Evolutionary conservation across 495 filamentous ascomycete genomes (phyloP).

Genomic region (Xylaria curta): DNA sequence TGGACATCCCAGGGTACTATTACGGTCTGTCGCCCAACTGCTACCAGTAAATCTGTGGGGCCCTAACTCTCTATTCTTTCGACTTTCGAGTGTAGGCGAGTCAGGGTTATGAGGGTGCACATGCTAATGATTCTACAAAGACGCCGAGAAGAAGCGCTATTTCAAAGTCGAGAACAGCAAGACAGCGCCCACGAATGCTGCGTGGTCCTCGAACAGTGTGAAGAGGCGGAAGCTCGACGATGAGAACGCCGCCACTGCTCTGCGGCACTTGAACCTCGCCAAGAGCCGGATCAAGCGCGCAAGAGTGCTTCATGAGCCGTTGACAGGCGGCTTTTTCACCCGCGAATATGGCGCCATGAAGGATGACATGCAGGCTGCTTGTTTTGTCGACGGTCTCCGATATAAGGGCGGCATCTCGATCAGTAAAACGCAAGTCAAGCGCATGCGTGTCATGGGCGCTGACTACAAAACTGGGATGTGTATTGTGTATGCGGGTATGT

Average conservation of each 20-base stretch:
- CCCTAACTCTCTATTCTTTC: not conserved
- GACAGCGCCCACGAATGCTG: conserved; percentile 42
- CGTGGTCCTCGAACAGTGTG: conserved; percentile 46
- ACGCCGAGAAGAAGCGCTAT: conserved; percentile 52
- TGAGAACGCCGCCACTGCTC: conserved; percentile 17
- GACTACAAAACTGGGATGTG: conserved; percentile 36
- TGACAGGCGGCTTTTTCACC: conserved; percentile 37
- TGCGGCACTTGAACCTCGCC: conserved; percentile 14
- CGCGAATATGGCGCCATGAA: conserved; percentile 33
- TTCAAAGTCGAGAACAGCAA: conserved; percentile 52
- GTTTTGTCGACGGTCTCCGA: conserved; percentile 33
- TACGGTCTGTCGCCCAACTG: conserved; percentile 41
- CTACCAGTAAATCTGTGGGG: not conserved
- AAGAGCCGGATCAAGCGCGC: conserved; percentile 37
- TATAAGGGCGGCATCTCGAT: not conserved
- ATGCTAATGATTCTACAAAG: conserved; percentile 33
- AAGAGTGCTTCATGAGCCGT: conserved; percentile 23
- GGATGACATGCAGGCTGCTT: conserved; percentile 31
- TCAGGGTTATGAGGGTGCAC: not conserved
- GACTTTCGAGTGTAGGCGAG: not conserved
- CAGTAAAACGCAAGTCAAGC: not conserved
- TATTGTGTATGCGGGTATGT: conserved; percentile 41
- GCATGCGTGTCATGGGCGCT: conserved; percentile 38
- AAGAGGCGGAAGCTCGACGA: conserved; percentile 45
- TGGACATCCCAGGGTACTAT: conserved; percentile 52